These are phyloP conservation scores for Salicornia ramosissima DNA, from an alignment of 148 eudicot species.

Conservation along the genomic window DNA sequence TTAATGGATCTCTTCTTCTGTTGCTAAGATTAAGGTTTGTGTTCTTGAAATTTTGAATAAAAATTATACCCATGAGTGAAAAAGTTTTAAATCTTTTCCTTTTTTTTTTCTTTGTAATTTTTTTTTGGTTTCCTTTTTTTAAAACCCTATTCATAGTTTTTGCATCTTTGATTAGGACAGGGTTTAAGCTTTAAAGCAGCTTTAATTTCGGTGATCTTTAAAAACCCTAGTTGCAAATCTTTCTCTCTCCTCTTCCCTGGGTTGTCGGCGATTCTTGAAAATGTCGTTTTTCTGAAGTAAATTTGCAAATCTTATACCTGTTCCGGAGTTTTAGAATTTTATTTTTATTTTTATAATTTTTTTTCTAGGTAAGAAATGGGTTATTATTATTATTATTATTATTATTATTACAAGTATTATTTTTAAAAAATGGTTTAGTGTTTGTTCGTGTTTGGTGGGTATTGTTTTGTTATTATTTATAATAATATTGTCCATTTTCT, in stretches of 20 bases:
- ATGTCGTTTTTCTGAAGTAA: constrained; percentile 7
- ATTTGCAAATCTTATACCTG: constrained; percentile 20
- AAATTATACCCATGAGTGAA: not conserved
- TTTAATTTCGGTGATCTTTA: constrained; percentile 29
- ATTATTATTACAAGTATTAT: too few relatives aligned
- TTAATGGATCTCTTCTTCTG: constrained; percentile 21
- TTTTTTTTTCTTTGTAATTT: constrained; percentile 16
- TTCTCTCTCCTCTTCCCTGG: not conserved
- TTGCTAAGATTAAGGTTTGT: constrained; percentile 15
- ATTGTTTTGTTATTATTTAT: not conserved
- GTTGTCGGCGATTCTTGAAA: constrained; percentile 28
- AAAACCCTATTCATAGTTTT: not conserved
- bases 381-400: not conserved
- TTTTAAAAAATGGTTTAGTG: too few relatives aligned
- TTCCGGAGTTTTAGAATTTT: not conserved
- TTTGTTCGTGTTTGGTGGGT: constrained; percentile 1
- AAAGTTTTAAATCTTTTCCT: constrained; percentile 2
- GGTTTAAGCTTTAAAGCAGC: constrained; percentile 37
- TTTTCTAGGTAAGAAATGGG: not conserved
- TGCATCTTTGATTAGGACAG: constrained; percentile 30
- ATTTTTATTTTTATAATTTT: not conserved
- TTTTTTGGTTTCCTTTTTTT: constrained; percentile 11
- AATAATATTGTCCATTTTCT: not conserved
- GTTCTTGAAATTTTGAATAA: not conserved
- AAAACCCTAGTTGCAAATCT: constrained; percentile 22